A percentile compares a stretch with the other conserved stretches of the same genome.
Conservation (phyloP, 129 eudicot genomes). For the Mikania micrantha region DNA sequence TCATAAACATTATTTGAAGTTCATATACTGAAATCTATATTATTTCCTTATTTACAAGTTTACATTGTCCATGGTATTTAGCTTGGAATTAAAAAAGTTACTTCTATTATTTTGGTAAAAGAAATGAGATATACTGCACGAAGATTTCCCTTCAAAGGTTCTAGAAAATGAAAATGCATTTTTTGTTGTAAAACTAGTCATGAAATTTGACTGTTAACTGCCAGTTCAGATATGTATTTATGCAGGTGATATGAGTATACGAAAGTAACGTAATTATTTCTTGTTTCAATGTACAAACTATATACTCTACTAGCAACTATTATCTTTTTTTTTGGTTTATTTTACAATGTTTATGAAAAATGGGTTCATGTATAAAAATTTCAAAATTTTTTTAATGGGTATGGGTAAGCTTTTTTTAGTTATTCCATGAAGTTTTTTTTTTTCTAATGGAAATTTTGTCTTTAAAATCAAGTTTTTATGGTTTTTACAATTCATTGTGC, state of each 20-base stretch:
- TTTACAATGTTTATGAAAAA: neutral
- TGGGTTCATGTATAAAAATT: neutral
- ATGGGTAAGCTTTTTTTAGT: conserved; percentile 3
- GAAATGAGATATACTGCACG: neutral
- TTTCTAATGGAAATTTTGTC: conserved; percentile 13
- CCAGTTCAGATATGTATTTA: neutral
- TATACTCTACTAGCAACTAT: neutral
- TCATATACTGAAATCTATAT: neutral
- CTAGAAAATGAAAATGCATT: neutral
- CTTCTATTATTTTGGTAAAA: neutral
- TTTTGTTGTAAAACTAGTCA: neutral
- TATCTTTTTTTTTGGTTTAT: neutral
- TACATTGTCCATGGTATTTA: neutral
- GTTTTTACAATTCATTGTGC: conserved; percentile 72
- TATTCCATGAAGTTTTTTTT: conserved; percentile 3
- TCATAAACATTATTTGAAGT: neutral
- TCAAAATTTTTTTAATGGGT: neutral
- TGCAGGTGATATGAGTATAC: neutral
- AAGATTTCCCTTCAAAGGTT: neutral
- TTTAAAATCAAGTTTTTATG: conserved; percentile 41
- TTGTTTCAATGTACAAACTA: neutral
- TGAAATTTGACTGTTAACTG: neutral
- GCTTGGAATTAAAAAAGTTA: neutral
- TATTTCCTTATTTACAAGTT: neutral
- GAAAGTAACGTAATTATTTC: neutral